Evolutionary conservation across 768 basidiomycete genomes (phyloP).

Genomic region (Calocybe indica): DNA sequence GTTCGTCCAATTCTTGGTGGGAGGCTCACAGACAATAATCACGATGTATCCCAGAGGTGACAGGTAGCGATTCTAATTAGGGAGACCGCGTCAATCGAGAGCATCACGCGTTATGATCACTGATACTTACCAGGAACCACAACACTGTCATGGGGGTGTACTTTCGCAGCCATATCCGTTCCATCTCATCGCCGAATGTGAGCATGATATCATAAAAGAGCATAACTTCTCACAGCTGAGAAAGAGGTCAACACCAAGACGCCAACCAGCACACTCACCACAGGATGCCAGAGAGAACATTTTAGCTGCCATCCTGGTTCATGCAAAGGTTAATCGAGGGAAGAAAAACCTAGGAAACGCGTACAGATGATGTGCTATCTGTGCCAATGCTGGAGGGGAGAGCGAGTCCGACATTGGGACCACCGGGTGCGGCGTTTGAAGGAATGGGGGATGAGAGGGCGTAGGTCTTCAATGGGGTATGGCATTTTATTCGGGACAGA

Average conservation of each 20-base stretch:
- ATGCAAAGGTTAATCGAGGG: neutral
- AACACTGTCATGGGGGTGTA: constrained; percentile 22
- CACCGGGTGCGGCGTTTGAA: too few relatives aligned
- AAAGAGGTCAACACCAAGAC: neutral
- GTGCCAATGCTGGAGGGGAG: constrained; percentile 8
- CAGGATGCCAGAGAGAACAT: constrained; percentile 32
- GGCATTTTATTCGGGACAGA: too few relatives aligned
- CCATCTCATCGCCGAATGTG: constrained; percentile 29
- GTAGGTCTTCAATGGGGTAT: too few relatives aligned
- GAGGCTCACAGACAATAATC: constrained; percentile 25
- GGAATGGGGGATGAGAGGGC: too few relatives aligned
- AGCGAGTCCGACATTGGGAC: constrained; percentile 7
- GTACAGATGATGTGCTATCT: constrained; percentile 12
- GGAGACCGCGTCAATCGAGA: neutral
- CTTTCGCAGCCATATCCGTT: constrained; percentile 25
- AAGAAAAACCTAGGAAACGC: neutral
- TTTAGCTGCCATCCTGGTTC: constrained; percentile 25
- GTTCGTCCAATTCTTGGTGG: neutral
- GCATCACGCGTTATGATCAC: neutral
- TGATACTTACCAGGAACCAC: constrained; percentile 21
- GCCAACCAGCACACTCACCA: constrained; percentile 14
- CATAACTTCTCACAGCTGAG: constrained; percentile 19
- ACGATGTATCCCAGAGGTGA: constrained; percentile 29
- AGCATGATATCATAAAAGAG: constrained; percentile 30
- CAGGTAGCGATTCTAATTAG: constrained; percentile 27